These are phyloP conservation scores for Fusarium sororula DNA, from an alignment of 2,329 filamentous ascomycete genomes.

Conservation along the genomic window DNA sequence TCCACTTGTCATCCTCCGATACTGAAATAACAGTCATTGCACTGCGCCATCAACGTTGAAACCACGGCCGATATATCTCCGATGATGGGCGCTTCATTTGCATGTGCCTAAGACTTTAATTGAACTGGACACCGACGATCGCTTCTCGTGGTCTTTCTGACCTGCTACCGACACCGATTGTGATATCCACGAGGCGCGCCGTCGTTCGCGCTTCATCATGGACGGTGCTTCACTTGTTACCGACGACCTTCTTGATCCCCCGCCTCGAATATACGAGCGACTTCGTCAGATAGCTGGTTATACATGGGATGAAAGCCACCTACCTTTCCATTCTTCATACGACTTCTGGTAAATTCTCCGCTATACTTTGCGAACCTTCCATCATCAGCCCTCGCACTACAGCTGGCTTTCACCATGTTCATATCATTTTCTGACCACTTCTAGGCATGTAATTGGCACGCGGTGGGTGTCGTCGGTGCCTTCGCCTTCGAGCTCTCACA, in stretches of 20 bases:
- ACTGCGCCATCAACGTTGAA: constrained; percentile 6
- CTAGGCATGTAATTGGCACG: constrained; percentile 73
- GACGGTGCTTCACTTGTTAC: constrained; percentile 59
- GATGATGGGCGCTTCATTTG: constrained; percentile 47
- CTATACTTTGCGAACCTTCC: not conserved
- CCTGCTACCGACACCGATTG: constrained; percentile 30
- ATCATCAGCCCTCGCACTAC: not conserved
- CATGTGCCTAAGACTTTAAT: constrained; percentile 35
- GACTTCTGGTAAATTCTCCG: constrained; percentile 77
- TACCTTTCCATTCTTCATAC: constrained; percentile 75
- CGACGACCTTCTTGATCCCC: constrained; percentile 69
- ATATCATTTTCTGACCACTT: constrained; percentile 22
- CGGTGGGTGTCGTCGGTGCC: constrained; percentile 63
- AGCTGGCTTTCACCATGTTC: not conserved
- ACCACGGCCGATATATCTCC: constrained; percentile 34
- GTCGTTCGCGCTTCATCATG: constrained; percentile 54
- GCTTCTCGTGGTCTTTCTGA: constrained; percentile 29
- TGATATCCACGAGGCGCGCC: constrained; percentile 35
- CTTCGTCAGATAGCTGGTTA: constrained; percentile 78
- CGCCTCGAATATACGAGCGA: constrained; percentile 75
- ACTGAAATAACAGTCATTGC: not conserved
- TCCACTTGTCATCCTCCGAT: not conserved
- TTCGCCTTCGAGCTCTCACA: constrained; percentile 57
- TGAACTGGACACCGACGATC: constrained; percentile 44
- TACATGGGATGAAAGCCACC: constrained; percentile 74